Evolutionary conservation across 441 rosid genomes (phyloP), one percentile per base, ranked within the genome.

Genomic region (Eutrema salsugineum): DNA sequence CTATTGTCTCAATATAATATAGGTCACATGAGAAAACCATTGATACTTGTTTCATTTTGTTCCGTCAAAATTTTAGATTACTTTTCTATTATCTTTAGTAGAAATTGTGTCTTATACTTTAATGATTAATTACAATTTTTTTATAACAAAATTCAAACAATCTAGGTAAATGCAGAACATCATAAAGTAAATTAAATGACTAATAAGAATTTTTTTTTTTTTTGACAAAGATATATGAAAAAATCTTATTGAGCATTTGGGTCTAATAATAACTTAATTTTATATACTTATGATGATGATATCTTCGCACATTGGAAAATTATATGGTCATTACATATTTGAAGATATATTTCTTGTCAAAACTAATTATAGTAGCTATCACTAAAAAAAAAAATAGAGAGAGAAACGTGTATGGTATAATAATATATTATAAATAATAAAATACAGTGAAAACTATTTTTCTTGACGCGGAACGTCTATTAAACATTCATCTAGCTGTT

Each of bases 381-480:
- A n/a, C n/a, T n/a, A n/a, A n/a, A n/a, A n/a, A n/a, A n/a, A n/a
- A n/a, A n/a, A n/a, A n/a, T n/a, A 8, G 22, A 55, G 49, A 27
- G 38, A 63, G 32, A 73, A 27, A 65, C 35, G 7, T 64, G 27
- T 11, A 24, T 44, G 6, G 9, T 51, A 43, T 20, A 27, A 43
- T 20, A 27, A 36, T 8, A 56, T 40, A 35, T 17, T 24, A 4
- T 22, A 63, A 51, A 43, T 60, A 53, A 51, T 43, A 59, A 61
- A 22, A 19, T 28, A 32, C 22, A 22, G 10, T 20, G 27, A 5
- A 6, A 50, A 68, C 38, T 68, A 54, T 46, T 27, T 44, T 16
- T 40, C 11, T 75, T 69, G 75, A 75, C 79, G 5, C 65, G 75
- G 74, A 35, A 75, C 79, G 79, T 75, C 65, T 68, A 63, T 16